phyloP scores from a whole-genome alignment of 495 filamentous ascomycete species.

The Viridothelium virens region DNA sequence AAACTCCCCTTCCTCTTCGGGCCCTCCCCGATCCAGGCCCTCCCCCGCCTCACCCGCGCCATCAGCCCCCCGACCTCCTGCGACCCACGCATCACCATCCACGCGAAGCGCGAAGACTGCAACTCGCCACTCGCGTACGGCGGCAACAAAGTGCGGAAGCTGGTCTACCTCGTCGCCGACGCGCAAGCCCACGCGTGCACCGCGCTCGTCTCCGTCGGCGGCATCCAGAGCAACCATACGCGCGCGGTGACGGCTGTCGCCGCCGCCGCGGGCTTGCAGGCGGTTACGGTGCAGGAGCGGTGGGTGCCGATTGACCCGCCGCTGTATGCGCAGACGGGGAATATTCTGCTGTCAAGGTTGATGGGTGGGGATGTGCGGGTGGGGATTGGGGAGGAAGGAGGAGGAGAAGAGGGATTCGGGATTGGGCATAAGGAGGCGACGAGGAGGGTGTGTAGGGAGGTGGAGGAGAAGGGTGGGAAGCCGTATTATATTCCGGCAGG shows the following conservation, averaged over 20 bases:
- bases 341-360: constrained; percentile 54
- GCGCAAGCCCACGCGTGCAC: constrained; percentile 46
- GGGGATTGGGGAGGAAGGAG: too few relatives aligned
- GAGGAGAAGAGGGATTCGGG: constrained; percentile 34
- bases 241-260: constrained; percentile 54
- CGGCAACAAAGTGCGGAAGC: constrained; percentile 59
- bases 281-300: constrained; percentile 52
- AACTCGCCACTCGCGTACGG: constrained; percentile 57
- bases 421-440: constrained; percentile 51
- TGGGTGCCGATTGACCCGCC: constrained; percentile 51
- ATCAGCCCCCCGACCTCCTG: background rate
- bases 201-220: constrained; percentile 55
- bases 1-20: background rate
- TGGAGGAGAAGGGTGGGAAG: constrained; percentile 40
- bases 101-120: constrained; percentile 57
- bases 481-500: constrained; percentile 61
- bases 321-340: constrained; percentile 49
- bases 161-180: constrained; percentile 55
- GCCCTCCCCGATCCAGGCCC: background rate
- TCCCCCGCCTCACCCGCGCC: background rate
- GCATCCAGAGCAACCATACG: constrained; percentile 60
- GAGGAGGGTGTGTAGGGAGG: constrained; percentile 34
- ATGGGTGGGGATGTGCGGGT: constrained; percentile 44
- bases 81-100: constrained; percentile 42
- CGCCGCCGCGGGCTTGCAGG: constrained; percentile 44